Conservation (phyloP, 352 stramenopile genomes). For the Pythium aphanidermatum region DNA sequence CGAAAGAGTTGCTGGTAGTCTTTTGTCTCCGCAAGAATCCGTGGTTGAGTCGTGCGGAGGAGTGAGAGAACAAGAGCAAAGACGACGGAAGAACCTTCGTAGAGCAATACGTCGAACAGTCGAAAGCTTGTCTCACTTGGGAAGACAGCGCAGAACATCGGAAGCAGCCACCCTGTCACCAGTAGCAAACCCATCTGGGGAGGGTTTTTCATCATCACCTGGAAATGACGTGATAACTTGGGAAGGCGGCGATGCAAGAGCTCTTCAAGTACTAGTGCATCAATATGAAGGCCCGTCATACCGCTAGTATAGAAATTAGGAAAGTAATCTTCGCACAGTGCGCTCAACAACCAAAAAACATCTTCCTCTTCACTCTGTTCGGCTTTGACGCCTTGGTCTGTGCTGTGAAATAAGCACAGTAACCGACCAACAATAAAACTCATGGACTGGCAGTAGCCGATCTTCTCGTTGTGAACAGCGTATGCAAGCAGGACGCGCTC, state of each 20-base stretch:
- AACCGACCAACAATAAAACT: conserved; percentile 81
- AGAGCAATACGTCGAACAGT: conserved; percentile 53
- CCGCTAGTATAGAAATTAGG: conserved; percentile 54
- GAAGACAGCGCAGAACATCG: conserved; percentile 58
- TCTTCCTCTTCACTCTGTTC: conserved; percentile 29
- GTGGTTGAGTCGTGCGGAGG: conserved; percentile 46
- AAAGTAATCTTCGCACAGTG: conserved; percentile 56
- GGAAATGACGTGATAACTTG: conserved; percentile 52
- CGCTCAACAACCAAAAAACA: conserved; percentile 52
- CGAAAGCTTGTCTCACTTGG: conserved; percentile 58
- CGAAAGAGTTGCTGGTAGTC: conserved; percentile 69
- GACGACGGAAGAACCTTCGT: conserved; percentile 41
- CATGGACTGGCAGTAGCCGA: conserved; percentile 90
- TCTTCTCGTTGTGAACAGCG: conserved; percentile 59
- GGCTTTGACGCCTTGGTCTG: neutral
- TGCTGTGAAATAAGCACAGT: conserved; percentile 44
- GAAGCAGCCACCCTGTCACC: conserved; percentile 61
- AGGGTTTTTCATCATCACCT: conserved; percentile 34
- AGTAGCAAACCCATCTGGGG: conserved; percentile 53
- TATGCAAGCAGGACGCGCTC: conserved; percentile 73
- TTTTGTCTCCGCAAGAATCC: conserved; percentile 41
- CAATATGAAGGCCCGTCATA: conserved; percentile 54
- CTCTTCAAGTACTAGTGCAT: conserved; percentile 46
- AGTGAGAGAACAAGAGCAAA: conserved; percentile 53
- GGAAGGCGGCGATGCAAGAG: conserved; percentile 40